Percentiles rank a stretch among this genome's conserved stretches.
Conservation (phyloP, 306 rosid species). For the Prunus campanulata region DNA sequence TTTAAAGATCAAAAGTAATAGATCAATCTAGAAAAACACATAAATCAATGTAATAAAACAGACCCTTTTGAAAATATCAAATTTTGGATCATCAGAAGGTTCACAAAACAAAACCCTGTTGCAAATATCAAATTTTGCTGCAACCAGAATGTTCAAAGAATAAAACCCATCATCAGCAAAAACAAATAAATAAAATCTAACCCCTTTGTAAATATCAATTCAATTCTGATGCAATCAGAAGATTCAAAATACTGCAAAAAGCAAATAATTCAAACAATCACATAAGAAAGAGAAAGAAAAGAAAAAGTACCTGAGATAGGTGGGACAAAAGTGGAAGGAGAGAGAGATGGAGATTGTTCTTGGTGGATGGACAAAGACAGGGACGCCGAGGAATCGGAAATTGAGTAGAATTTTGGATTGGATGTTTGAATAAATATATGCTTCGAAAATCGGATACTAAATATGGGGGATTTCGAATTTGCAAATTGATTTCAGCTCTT, state of each 20-base stretch:
- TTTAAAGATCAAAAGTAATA: neutral
- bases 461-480: conserved; percentile 9
- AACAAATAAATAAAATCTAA: conserved; percentile 1
- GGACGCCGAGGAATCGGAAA: conserved; percentile 44
- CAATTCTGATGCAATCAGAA: conserved; percentile 19
- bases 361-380: conserved; percentile 24
- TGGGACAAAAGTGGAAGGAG: conserved; percentile 25
- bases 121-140: neutral
- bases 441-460: conserved; percentile 30
- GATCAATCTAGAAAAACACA: conserved; percentile 6
- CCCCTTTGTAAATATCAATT: conserved; percentile 16
- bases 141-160: conserved; percentile 1
- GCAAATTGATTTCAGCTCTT: neutral
- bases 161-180: neutral
- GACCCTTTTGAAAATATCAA: conserved; percentile 3
- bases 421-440: conserved; percentile 15
- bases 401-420: conserved; percentile 16
- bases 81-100: neutral
- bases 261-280: neutral
- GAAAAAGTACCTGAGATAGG: conserved; percentile 40
- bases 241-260: conserved; percentile 22
- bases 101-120: neutral
- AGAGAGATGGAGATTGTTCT: conserved; percentile 22
- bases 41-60: neutral
- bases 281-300: neutral